A percentile compares a stretch with the other conserved stretches of the same genome.
phyloP scores from a whole-genome alignment of 495 filamentous ascomycete genomes.

The Hamigera avellanea region DNA sequence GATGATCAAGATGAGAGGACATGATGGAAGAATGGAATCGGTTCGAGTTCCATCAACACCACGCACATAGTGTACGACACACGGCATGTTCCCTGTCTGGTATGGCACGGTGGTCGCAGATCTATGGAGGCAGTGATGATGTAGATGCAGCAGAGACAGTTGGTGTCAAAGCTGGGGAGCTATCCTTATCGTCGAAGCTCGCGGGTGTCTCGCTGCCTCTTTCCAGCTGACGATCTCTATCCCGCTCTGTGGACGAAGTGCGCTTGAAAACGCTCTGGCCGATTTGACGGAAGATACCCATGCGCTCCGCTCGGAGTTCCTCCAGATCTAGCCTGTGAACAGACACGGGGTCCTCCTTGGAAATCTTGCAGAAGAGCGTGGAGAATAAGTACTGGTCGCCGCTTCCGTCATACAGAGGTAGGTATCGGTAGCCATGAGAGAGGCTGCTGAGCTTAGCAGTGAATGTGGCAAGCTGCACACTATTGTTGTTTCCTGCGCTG shows the following conservation, averaged over 20 bases:
- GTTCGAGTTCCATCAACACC: too few species aligned
- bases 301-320: conserved; percentile 37
- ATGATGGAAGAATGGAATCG: too few species aligned
- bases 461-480: conserved; percentile 66
- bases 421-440: conserved; percentile 89
- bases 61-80: neutral
- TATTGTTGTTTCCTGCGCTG: conserved; percentile 47
- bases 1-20: too few species aligned
- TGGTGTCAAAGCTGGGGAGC: conserved; percentile 27
- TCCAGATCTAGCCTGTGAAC: conserved; percentile 34
- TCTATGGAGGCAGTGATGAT: conserved; percentile 14
- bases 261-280: conserved; percentile 41
- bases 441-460: conserved; percentile 85
- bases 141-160: conserved; percentile 29
- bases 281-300: conserved; percentile 37
- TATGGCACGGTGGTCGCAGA: neutral
- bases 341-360: conserved; percentile 46
- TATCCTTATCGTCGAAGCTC: conserved; percentile 23
- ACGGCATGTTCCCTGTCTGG: too few species aligned
- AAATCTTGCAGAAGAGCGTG: conserved; percentile 83
- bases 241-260: conserved; percentile 34
- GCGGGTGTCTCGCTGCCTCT: conserved; percentile 19
- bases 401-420: conserved; percentile 80
- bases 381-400: conserved; percentile 90
- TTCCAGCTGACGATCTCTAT: conserved; percentile 18